Percentiles rank a stretch among this genome's conserved stretches.
These are phyloP conservation scores for Pogostemon cablin DNA, from an alignment of 257 asterid genomes.

Conservation along the genomic window DNA sequence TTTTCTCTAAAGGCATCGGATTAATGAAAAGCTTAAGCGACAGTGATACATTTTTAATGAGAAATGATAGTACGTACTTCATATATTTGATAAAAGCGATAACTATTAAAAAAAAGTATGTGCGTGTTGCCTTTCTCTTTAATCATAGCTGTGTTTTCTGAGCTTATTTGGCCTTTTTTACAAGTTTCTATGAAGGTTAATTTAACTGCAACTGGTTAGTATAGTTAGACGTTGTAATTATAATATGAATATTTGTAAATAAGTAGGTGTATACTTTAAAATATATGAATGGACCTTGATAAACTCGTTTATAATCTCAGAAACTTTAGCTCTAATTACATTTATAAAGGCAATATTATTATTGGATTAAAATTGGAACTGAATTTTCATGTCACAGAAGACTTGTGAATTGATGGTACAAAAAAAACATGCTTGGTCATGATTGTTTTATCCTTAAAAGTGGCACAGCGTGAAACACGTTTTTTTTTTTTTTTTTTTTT, in stretches of 20 bases:
- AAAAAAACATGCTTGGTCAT: constrained; percentile 28
- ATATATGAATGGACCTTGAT: too few relatives aligned
- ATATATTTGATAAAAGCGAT: too few relatives aligned
- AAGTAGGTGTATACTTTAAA: too few relatives aligned
- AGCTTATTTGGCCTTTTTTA: background rate
- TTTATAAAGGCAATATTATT: background rate
- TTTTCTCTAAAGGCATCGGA: background rate
- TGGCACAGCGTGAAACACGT: constrained; percentile 16
- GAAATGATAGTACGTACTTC: too few relatives aligned
- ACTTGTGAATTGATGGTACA: constrained; percentile 21
- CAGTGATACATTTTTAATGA: too few relatives aligned
- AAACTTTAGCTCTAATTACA: background rate
- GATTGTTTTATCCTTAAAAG: constrained; percentile 26
- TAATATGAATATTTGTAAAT: too few relatives aligned
- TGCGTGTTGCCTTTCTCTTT: background rate
- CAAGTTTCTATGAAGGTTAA: too few relatives aligned
- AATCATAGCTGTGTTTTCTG: constrained; percentile 1
- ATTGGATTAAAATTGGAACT: too few relatives aligned
- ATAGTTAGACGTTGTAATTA: too few relatives aligned
- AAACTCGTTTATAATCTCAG: background rate
- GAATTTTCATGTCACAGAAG: constrained; percentile 15
- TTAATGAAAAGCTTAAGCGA: background rate
- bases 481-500: background rate
- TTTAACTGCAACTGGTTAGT: too few relatives aligned
- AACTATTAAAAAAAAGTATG: too few relatives aligned